Evolutionary conservation across 192 early-diverging fungal genomes (phyloP).

Genomic region (Coemansia erecta): DNA sequence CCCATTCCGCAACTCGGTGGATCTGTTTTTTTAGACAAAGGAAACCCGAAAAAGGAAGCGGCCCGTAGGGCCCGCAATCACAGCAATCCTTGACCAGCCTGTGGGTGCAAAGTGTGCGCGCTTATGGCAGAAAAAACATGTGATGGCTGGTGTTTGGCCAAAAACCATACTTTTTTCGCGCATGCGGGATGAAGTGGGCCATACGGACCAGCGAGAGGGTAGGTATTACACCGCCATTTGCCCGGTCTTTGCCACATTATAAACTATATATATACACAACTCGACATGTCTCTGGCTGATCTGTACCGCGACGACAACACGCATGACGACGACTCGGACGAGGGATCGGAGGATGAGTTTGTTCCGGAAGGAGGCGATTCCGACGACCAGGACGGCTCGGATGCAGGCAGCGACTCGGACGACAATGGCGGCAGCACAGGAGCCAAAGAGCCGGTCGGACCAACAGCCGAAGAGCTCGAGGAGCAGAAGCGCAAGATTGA

Average conservation of each 20-base stretch:
- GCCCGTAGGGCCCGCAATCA: not conserved
- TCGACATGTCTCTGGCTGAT: constrained; percentile 42
- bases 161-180: constrained; percentile 5
- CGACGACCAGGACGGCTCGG: constrained; percentile 7
- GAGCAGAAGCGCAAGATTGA: constrained; percentile 43
- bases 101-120: not conserved
- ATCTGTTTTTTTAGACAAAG: constrained; percentile 10
- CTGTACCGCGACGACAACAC: constrained; percentile 29
- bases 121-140: not conserved
- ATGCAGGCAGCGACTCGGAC: constrained; percentile 7
- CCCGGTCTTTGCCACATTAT: not conserved
- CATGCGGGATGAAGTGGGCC: not conserved
- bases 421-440: constrained; percentile 3
- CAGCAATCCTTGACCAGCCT: not conserved
- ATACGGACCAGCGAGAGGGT: not conserved
- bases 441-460: not conserved
- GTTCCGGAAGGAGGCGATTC: constrained; percentile 17
- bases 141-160: not conserved
- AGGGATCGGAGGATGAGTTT: constrained; percentile 34
- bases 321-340: constrained; percentile 10
- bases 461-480: not conserved
- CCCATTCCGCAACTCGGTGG: constrained; percentile 20
- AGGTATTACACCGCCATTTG: not conserved
- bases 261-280: not conserved
- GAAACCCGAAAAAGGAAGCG: not conserved